A percentile compares a stretch with the other conserved stretches of the same genome.
Evolutionary conservation across 2,329 filamentous ascomycete genomes (phyloP).

Genomic region (Pestalotiopsis sp.): DNA sequence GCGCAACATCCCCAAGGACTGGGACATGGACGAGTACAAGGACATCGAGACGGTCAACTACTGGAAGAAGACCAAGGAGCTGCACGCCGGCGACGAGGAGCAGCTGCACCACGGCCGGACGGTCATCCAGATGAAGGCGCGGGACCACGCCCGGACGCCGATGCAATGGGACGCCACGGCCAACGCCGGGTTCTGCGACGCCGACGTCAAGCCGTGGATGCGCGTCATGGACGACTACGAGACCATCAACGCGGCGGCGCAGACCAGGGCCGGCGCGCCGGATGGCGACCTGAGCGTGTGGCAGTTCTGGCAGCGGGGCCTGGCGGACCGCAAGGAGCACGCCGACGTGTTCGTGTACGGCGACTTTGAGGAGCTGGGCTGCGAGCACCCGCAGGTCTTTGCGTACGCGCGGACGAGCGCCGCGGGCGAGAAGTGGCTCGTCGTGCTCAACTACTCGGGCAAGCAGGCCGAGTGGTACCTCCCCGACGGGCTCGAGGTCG

Average conservation of each 20-base stretch:
- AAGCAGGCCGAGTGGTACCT: conserved; percentile 26
- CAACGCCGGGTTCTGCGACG: conserved; percentile 64
- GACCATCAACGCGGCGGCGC: conserved; percentile 59
- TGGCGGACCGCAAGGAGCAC: conserved; percentile 57
- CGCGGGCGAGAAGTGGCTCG: conserved; percentile 29
- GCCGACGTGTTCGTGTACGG: conserved; percentile 65
- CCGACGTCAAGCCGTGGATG: conserved; percentile 60
- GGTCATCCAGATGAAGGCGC: conserved; percentile 59
- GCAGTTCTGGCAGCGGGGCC: conserved; percentile 62
- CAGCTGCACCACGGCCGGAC: conserved; percentile 48
- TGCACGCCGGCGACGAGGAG: conserved; percentile 40
- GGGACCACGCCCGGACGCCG: conserved; percentile 69
- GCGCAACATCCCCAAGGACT: conserved; percentile 59
- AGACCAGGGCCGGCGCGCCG: conserved; percentile 36
- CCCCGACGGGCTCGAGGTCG: conserved; percentile 23
- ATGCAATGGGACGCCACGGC: conserved; percentile 64
- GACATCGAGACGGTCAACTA: conserved; percentile 52
- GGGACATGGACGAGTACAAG: conserved; percentile 65
- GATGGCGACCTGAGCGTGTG: conserved; percentile 49
- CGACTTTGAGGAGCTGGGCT: conserved; percentile 44
- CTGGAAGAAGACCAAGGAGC: conserved; percentile 37
- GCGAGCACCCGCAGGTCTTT: conserved; percentile 24
- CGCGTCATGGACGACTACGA: conserved; percentile 56
- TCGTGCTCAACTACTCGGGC: conserved; percentile 31
- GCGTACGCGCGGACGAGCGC: conserved; percentile 27